These are phyloP conservation scores for Nakaseomyces kungkrabaensis DNA, from an alignment of 1,139 yeast species.

Conservation along the genomic window DNA sequence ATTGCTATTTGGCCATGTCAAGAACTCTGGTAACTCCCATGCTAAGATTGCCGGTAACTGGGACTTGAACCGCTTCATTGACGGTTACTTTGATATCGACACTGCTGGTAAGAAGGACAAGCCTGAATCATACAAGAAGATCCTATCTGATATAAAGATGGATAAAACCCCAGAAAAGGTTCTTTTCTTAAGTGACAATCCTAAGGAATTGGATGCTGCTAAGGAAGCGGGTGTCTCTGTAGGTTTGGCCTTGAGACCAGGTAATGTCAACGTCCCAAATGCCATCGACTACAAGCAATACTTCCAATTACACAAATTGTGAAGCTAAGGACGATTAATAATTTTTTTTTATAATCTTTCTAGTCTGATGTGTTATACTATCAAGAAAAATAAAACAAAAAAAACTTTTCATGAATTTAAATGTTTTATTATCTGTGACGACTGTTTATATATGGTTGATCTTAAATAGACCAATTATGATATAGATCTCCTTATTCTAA, in stretches of 20 bases:
- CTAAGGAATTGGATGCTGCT: conserved; percentile 65
- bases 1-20: conserved; percentile 58
- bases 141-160: conserved; percentile 39
- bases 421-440: not conserved
- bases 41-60: conserved; percentile 10
- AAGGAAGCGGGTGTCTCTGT: conserved; percentile 51
- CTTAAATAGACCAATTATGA: not conserved
- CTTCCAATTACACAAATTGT: conserved; percentile 5
- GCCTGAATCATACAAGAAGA: conserved; percentile 46
- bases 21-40: conserved; percentile 17
- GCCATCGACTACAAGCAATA: conserved; percentile 12
- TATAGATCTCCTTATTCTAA: not conserved
- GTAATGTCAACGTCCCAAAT: conserved; percentile 48
- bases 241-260: conserved; percentile 58
- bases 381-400: too few relatives aligned
- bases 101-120: conserved; percentile 71
- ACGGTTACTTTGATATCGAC: conserved; percentile 75
- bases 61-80: conserved; percentile 45
- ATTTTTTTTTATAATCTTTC: not conserved
- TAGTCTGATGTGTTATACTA: not conserved
- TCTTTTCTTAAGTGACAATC: conserved; percentile 69
- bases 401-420: too few relatives aligned
- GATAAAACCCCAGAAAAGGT: conserved; percentile 31
- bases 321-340: not conserved
- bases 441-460: not conserved